Conservation (phyloP, 2,329 filamentous ascomycete genomes). For the Colletotrichum paranaense region DNA sequence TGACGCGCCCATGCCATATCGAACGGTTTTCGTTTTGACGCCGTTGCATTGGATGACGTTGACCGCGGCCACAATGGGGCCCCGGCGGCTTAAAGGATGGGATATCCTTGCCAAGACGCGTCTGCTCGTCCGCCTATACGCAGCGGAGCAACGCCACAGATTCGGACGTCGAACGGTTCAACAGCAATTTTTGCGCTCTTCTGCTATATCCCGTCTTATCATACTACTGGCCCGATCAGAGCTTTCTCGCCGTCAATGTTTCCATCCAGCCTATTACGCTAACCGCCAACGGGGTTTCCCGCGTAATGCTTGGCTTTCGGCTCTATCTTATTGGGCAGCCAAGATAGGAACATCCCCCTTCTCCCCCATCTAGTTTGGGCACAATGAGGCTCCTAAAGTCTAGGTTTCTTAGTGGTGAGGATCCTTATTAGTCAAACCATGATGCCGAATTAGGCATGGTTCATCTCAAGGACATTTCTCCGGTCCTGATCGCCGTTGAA, state of each 20-base stretch:
- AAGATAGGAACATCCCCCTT: not conserved
- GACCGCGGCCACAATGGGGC: not conserved
- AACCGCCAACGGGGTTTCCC: not conserved
- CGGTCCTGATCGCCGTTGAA: not conserved
- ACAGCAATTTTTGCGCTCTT: not conserved
- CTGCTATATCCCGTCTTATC: not conserved
- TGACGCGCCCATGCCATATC: slow-evolving; percentile 11
- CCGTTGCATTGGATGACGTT: slow-evolving; percentile 27
- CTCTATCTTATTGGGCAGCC: slow-evolving; percentile 3
- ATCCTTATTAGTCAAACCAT: not conserved
- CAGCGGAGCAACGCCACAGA: slow-evolving; percentile 13
- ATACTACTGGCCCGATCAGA: not conserved
- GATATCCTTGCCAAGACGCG: slow-evolving; percentile 19
- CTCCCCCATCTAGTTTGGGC: not conserved
- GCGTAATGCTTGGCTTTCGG: slow-evolving; percentile 11
- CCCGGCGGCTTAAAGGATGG: not conserved
- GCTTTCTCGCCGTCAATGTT: slow-evolving; percentile 23
- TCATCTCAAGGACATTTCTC: not conserved
- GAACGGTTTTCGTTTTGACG: slow-evolving; percentile 9
- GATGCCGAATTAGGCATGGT: not conserved
- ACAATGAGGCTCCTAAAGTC: not conserved
- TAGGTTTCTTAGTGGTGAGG: not conserved
- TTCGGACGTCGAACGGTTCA: slow-evolving; percentile 6
- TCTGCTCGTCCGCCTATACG: slow-evolving; percentile 10
- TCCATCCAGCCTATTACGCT: not conserved